Base-by-base conservation (phyloP, 2,329 filamentous ascomycete genomes). In the Gnomoniopsis sp. region DNA sequence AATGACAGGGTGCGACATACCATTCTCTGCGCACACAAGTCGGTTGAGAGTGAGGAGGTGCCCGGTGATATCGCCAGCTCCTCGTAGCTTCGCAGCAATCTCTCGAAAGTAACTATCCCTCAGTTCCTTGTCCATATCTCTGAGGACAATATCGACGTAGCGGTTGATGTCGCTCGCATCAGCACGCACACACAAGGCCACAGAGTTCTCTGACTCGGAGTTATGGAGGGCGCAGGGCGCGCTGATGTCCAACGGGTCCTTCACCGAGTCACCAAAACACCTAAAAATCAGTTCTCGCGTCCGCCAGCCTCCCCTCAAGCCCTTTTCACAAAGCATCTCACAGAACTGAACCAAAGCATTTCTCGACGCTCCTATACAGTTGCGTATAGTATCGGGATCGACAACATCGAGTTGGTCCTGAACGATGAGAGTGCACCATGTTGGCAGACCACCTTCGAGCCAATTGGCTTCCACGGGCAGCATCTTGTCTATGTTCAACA, bases 1-100 rank as follows among this genome's bases (percentile, higher is more conserved):
- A 22, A 23, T 19, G 19, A 21, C 3, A 7, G 48, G 30, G 23
- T 30, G 21, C 12, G n/a, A 52, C 60, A 51, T 33, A 60, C 60
- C 59, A n/a, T 21, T 44, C n/a, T 61, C 33, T 74, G 71, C 38
- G 68, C 51, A 57, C 34, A 62, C 30, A 22, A 81, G 69, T 19
- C 72, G 71, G 44, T 77, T 70, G 53, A 81, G 73, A 38, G 79
- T 77, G 15, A 78, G 67, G 10, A 78, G 70, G 57, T 78, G 77
- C 3, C 74, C 76, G 51, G 75, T 69, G 1, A 71, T 66, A 14
- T 72, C 65, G 44, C 65, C 66, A 8, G 65, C 69, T 6, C 66
- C 63, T 17, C 66, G 64, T 33, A 75, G 68, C 14, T 65, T 67
- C 11, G 65, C 64, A 14, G 78, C 60, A 6, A 82, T 63, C 6